These are phyloP conservation scores for Debaryomyces prosopidis DNA, from an alignment of 805 yeast genomes.

Conservation along the genomic window DNA sequence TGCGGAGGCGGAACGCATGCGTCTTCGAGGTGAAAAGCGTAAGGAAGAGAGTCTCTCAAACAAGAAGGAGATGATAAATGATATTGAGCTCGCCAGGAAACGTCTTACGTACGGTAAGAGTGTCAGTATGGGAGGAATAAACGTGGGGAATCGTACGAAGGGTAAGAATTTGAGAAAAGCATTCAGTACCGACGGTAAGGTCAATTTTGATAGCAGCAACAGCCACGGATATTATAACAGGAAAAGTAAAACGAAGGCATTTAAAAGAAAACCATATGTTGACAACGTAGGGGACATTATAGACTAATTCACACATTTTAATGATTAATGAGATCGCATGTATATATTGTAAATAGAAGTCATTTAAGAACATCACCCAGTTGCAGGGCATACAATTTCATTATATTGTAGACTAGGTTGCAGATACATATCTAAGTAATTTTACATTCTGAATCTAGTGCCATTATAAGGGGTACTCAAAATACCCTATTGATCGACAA, in stretches of 20 bases:
- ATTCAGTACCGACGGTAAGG: slow-evolving; percentile 12
- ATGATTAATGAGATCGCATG: slow-evolving; percentile 4
- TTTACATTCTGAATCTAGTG: too few species aligned
- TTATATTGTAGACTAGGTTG: background rate
- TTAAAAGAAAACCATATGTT: slow-evolving; percentile 17
- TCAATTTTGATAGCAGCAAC: slow-evolving; percentile 12
- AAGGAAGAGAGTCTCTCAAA: slow-evolving; percentile 12
- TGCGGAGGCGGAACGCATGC: slow-evolving; percentile 47
- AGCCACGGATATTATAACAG: slow-evolving; percentile 12
- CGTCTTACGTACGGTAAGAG: slow-evolving; percentile 9
- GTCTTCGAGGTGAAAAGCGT: slow-evolving; percentile 50
- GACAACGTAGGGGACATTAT: slow-evolving; percentile 26
- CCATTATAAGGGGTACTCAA: too few species aligned
- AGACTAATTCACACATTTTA: slow-evolving; percentile 11
- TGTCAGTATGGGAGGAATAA: slow-evolving; percentile 5
- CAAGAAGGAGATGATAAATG: slow-evolving; percentile 9
- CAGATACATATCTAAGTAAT: too few species aligned
- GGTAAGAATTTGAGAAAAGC: slow-evolving; percentile 1
- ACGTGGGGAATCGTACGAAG: slow-evolving; percentile 1
- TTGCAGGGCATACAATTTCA: background rate
- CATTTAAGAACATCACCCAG: background rate
- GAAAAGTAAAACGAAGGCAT: slow-evolving; percentile 2
- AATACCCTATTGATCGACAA: too few species aligned
- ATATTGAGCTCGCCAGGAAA: slow-evolving; percentile 7
- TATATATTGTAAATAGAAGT: slow-evolving; percentile 2